phyloP scores from a whole-genome alignment of 2,329 filamentous ascomycete genomes.

The Cyphellophora attinorum region DNA sequence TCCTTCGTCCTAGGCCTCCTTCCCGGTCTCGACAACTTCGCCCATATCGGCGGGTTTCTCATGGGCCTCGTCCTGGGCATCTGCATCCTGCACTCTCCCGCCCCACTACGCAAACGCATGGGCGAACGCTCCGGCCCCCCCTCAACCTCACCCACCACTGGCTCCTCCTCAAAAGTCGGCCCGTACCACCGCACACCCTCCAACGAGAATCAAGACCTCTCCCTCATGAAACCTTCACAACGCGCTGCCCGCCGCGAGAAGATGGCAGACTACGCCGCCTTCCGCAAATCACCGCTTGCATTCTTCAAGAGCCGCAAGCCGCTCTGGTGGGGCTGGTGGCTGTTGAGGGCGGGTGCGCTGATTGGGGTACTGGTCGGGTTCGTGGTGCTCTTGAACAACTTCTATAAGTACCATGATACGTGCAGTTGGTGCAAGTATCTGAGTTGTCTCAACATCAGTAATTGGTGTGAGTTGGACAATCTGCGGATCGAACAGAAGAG shows the following conservation, averaged over 20 bases:
- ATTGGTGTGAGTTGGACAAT: slow-evolving; percentile 33
- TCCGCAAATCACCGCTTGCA: slow-evolving; percentile 44
- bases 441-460: slow-evolving; percentile 60
- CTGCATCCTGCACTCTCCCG: slow-evolving; percentile 80
- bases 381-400: slow-evolving; percentile 79
- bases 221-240: slow-evolving; percentile 9
- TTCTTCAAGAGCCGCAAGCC: slow-evolving; percentile 92
- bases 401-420: slow-evolving; percentile 66
- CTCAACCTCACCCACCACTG: no score
- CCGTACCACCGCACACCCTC: slow-evolving; percentile 15
- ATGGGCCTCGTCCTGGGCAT: slow-evolving; percentile 84
- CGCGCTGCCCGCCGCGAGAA: slow-evolving; percentile 33
- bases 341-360: slow-evolving; percentile 68
- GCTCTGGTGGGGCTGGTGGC: slow-evolving; percentile 97
- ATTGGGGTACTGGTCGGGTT: slow-evolving; percentile 77
- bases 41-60: slow-evolving; percentile 89
- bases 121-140: no score
- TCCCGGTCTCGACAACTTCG: slow-evolving; percentile 92
- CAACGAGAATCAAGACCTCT: slow-evolving; percentile 8
- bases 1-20: slow-evolving; percentile 87
- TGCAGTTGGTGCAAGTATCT: slow-evolving; percentile 94
- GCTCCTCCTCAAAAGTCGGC: no score
- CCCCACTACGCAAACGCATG: slow-evolving; percentile 64
- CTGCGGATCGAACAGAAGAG: slow-evolving; percentile 18
- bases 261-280: slow-evolving; percentile 39